These are phyloP conservation scores for Colletotrichum sp. DNA, from an alignment of 2,329 filamentous ascomycete species.

Conservation along the genomic window DNA sequence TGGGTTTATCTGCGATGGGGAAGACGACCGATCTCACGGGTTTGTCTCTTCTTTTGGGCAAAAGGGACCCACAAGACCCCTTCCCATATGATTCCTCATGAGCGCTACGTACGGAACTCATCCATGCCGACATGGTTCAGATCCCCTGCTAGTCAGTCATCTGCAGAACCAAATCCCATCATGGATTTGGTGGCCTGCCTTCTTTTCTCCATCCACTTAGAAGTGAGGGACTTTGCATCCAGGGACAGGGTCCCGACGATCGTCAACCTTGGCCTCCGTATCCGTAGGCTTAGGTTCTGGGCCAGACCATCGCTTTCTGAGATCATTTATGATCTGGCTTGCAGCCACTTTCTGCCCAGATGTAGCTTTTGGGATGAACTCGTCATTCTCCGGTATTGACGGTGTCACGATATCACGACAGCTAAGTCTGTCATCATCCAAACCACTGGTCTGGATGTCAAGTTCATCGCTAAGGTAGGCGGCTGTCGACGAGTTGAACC, in stretches of 20 bases:
- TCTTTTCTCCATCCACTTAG: not conserved
- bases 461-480: not conserved
- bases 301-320: not conserved
- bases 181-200: not conserved
- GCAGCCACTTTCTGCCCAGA: not conserved
- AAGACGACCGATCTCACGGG: not conserved
- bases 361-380: not conserved
- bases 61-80: not conserved
- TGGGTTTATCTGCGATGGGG: not conserved
- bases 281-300: not conserved
- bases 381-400: not conserved
- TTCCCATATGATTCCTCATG: not conserved
- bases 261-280: not conserved
- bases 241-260: slow-evolving; percentile 4
- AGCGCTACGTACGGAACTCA: not conserved
- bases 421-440: not conserved
- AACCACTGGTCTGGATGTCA: not conserved
- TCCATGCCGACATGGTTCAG: not conserved
- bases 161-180: not conserved
- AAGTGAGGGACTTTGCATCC: not conserved
- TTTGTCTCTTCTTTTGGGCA: not conserved
- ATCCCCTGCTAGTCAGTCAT: not conserved
- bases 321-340: slow-evolving; percentile 5
- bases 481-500: not conserved
- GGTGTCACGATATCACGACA: not conserved